These are phyloP conservation scores for Neurospora sp. DNA, from an alignment of 495 filamentous ascomycete genomes.

Conservation along the genomic window DNA sequence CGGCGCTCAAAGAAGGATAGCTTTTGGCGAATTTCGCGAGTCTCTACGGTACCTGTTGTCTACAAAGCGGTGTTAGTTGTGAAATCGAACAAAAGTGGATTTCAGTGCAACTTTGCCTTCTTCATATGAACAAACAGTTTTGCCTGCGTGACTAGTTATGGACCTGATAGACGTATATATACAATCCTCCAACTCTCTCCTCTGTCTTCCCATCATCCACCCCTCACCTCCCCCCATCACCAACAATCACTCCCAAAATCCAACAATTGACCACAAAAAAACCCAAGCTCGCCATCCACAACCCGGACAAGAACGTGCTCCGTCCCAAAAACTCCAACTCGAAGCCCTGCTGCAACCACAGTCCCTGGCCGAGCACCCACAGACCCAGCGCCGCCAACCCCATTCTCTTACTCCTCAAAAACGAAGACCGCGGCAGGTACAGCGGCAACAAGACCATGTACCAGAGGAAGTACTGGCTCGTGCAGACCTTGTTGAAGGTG, in stretches of 20 bases:
- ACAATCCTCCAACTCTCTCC: background rate
- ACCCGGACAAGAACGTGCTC: conserved; percentile 76
- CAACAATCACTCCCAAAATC: conserved; percentile 71
- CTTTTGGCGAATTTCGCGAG: too few species aligned
- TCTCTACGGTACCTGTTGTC: background rate
- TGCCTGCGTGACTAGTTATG: background rate
- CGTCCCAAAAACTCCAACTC: conserved; percentile 76
- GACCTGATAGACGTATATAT: background rate
- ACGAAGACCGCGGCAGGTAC: conserved; percentile 70
- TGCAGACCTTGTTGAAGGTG: conserved; percentile 96
- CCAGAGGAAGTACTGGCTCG: conserved; percentile 98
- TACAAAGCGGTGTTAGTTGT: background rate
- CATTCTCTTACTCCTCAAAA: conserved; percentile 45
- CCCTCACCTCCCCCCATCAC: conserved; percentile 40
- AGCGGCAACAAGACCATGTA: conserved; percentile 88
- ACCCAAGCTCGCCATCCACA: conserved; percentile 61
- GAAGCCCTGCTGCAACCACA: conserved; percentile 86
- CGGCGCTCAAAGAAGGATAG: too few species aligned
- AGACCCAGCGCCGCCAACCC: conserved; percentile 54
- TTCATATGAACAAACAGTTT: background rate
- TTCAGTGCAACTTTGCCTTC: background rate
- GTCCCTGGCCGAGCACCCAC: conserved; percentile 64
- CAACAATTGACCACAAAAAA: conserved; percentile 85
- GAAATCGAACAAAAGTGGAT: background rate
- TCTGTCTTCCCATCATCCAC: background rate